Evolutionary conservation across 2,329 filamentous ascomycete species (phyloP).

Genomic region (Plectosphaerella sp.): DNA sequence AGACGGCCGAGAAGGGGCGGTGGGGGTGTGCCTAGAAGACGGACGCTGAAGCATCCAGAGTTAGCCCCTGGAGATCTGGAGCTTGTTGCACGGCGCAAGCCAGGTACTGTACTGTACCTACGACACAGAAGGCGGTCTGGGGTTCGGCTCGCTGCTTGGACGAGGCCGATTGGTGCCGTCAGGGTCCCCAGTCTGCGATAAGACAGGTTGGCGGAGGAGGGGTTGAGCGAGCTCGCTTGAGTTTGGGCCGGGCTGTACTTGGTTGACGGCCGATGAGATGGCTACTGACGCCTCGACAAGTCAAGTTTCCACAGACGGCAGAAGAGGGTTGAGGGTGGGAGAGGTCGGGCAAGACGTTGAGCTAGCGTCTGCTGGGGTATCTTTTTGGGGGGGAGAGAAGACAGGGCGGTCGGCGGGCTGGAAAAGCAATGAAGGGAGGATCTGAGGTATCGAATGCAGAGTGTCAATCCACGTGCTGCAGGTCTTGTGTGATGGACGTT

Average conservation of each 20-base stretch:
- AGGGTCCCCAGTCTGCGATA: background rate
- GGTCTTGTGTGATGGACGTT: no score
- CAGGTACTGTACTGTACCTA: background rate
- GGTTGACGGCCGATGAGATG: no score
- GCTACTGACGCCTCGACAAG: background rate
- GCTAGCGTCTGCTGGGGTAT: no score
- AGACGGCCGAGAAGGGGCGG: background rate
- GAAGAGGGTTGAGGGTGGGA: background rate
- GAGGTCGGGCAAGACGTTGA: no score
- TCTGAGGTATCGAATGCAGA: no score
- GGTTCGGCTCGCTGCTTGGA: background rate
- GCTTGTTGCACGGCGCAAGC: background rate
- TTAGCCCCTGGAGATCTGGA: background rate
- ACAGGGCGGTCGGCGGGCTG: no score
- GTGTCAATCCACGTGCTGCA: no score
- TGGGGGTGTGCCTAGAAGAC: background rate
- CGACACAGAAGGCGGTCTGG: background rate
- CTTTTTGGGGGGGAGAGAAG: no score
- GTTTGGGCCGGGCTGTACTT: no score
- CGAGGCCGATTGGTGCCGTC: background rate
- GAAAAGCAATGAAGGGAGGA: no score
- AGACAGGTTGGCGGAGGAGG: background rate
- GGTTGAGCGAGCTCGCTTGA: no score
- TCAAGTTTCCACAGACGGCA: background rate
- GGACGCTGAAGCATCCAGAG: background rate